Evolutionary conservation across 2,329 filamentous ascomycete genomes (phyloP).

Genomic region (Pyrenochaeta sp.): DNA sequence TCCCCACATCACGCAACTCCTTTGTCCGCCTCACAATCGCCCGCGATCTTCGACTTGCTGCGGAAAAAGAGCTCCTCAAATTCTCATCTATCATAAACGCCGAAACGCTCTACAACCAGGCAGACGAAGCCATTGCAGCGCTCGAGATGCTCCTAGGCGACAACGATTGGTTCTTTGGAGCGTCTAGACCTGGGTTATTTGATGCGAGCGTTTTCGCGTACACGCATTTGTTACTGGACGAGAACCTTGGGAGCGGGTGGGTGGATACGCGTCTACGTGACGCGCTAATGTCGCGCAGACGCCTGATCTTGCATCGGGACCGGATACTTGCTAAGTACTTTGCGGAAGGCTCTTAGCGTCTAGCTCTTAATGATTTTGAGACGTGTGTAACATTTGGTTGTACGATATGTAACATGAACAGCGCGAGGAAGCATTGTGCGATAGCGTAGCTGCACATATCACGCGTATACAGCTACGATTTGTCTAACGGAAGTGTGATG

Average conservation of each 20-base stretch:
- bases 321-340: constrained; percentile 65
- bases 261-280: constrained; percentile 67
- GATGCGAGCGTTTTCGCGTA: constrained; percentile 93
- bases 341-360: constrained; percentile 17
- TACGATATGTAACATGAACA: background rate
- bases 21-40: constrained; percentile 71
- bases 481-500: background rate
- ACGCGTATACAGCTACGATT: background rate
- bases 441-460: background rate
- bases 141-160: constrained; percentile 67
- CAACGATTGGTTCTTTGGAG: constrained; percentile 69
- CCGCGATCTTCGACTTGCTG: constrained; percentile 74
- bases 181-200: constrained; percentile 71
- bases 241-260: constrained; percentile 66
- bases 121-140: constrained; percentile 69
- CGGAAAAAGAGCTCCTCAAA: constrained; percentile 76
- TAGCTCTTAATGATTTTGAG: background rate
- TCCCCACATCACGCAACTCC: constrained; percentile 65
- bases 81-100: constrained; percentile 65
- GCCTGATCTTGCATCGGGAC: constrained; percentile 71
- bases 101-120: constrained; percentile 66
- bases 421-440: background rate
- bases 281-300: constrained; percentile 64
- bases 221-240: constrained; percentile 78
- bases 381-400: background rate